Evolutionary conservation across 1,139 yeast genomes (phyloP).

Genomic region (Protomyces lactucae-debilis): DNA sequence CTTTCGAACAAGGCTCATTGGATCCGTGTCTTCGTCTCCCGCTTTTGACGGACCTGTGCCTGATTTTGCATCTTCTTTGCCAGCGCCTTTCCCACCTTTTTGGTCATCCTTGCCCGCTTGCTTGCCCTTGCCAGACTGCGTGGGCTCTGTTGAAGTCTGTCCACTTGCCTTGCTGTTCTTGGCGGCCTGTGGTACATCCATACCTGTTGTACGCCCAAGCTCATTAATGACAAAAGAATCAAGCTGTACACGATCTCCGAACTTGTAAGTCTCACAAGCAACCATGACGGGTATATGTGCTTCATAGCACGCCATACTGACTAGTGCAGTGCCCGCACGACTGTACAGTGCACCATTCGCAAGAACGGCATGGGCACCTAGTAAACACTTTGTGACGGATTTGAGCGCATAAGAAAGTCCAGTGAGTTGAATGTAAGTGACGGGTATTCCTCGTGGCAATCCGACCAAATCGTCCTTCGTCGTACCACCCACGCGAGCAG

Average conservation of each 20-base stretch:
- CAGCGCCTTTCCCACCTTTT: neutral
- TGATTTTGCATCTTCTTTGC: neutral
- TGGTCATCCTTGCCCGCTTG: neutral
- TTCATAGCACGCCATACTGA: constrained; percentile 85
- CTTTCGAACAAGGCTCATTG: constrained; percentile 59
- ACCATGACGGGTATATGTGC: constrained; percentile 90
- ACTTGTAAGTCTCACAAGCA: constrained; percentile 91
- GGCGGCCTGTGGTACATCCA: constrained; percentile 35
- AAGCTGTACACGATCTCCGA: constrained; percentile 89
- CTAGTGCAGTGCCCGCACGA: constrained; percentile 89
- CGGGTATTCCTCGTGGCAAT: constrained; percentile 48
- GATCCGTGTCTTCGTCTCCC: constrained; percentile 54
- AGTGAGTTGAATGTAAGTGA: constrained; percentile 71
- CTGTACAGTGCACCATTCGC: constrained; percentile 91
- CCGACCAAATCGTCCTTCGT: neutral
- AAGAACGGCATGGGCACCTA: constrained; percentile 96
- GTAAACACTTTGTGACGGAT: constrained; percentile 81
- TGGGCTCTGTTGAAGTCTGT: neutral
- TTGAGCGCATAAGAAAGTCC: constrained; percentile 72
- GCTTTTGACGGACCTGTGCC: constrained; percentile 37
- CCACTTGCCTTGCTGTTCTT: neutral
- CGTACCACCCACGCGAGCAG: constrained; percentile 33
- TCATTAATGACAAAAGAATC: constrained; percentile 94
- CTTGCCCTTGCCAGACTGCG: neutral
- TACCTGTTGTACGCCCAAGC: constrained; percentile 66